Percentiles rank a stretch among this genome's conserved stretches.
Conservation (phyloP, 768 basidiomycete genomes). For the Scleroderma bovista region DNA sequence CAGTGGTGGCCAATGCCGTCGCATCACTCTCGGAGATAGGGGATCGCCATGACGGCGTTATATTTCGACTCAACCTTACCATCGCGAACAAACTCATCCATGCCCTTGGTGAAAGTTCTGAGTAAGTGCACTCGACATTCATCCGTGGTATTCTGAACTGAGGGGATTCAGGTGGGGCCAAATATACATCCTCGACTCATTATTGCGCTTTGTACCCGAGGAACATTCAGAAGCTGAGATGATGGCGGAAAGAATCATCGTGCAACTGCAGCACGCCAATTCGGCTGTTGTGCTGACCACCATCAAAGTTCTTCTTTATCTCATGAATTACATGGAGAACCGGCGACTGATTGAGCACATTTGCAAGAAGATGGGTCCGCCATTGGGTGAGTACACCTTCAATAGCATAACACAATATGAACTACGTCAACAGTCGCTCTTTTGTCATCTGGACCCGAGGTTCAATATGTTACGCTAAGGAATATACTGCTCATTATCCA, state of each 20-base stretch:
- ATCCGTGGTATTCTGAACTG: conserved; percentile 8
- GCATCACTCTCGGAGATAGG: conserved; percentile 96
- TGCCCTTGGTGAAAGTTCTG: conserved; percentile 93
- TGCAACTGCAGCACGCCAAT: conserved; percentile 96
- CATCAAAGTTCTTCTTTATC: conserved; percentile 89
- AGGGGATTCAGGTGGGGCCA: conserved; percentile 81
- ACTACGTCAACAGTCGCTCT: conserved; percentile 62
- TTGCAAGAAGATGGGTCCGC: conserved; percentile 98
- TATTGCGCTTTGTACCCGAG: conserved; percentile 92
- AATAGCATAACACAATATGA: conserved; percentile 2
- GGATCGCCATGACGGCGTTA: conserved; percentile 90
- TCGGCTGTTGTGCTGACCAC: conserved; percentile 99
- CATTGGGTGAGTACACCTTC: conserved; percentile 56
- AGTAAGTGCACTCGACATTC: conserved; percentile 52
- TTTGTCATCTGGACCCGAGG: conserved; percentile 94
- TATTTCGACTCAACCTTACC: conserved; percentile 81
- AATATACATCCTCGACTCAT: conserved; percentile 93
- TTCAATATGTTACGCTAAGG: conserved; percentile 95
- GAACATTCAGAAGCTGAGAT: conserved; percentile 82
- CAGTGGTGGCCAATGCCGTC: conserved; percentile 95
- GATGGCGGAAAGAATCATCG: conserved; percentile 91
- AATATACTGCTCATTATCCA: conserved; percentile 98
- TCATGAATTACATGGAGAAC: conserved; percentile 99
- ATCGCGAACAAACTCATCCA: conserved; percentile 87
- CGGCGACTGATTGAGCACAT: conserved; percentile 79